These are phyloP conservation scores for Funneliformis mosseae DNA, from an alignment of 192 early-diverging fungal species.

Conservation along the genomic window DNA sequence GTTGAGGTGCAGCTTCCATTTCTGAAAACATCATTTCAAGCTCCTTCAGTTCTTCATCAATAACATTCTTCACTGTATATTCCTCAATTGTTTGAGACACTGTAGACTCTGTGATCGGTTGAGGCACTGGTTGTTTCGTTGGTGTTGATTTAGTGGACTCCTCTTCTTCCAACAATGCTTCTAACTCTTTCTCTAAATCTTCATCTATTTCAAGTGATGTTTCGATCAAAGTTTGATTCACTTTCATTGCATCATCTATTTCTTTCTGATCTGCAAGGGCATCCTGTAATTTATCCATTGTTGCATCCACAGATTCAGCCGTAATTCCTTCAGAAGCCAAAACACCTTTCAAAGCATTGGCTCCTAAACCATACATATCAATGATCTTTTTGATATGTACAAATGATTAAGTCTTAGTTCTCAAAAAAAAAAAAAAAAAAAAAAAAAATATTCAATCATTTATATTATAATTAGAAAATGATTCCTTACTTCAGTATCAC, in stretches of 20 bases:
- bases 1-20: not conserved
- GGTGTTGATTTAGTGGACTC: not conserved
- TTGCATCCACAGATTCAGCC: slow-evolving; percentile 53
- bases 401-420: not conserved
- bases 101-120: not conserved
- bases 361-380: slow-evolving; percentile 61
- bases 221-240: slow-evolving; percentile 37
- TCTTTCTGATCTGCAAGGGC: slow-evolving; percentile 62
- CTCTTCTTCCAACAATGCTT: not conserved
- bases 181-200: slow-evolving; percentile 34
- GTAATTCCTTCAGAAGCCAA: slow-evolving; percentile 48
- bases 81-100: not conserved
- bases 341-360: slow-evolving; percentile 54
- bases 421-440: slow-evolving; percentile 3
- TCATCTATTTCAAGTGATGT: slow-evolving; percentile 14
- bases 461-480: not conserved
- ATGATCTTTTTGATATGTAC: slow-evolving; percentile 48
- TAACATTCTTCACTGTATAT: not conserved
- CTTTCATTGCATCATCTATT: slow-evolving; percentile 60
- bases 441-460: not conserved
- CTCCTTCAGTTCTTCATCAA: not conserved
- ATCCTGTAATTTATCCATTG: slow-evolving; percentile 64
- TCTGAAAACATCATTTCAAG: not conserved
- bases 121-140: not conserved
- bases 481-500: slow-evolving; percentile 55